Evolutionary conservation across 768 basidiomycete species (phyloP).

Genomic region (Hypholoma fasciculare): DNA sequence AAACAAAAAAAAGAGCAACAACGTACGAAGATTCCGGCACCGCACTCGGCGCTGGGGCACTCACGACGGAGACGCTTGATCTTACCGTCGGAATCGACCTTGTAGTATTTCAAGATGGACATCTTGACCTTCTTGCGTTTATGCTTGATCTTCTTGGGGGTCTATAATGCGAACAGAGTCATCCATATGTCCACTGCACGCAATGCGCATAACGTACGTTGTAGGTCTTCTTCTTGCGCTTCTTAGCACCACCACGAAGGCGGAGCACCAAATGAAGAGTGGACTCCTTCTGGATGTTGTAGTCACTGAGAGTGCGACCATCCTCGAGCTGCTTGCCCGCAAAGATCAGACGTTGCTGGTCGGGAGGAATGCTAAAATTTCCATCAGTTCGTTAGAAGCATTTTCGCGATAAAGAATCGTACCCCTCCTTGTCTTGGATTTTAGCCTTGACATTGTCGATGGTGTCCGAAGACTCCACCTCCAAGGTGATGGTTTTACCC

Average conservation of each 20-base stretch:
- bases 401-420: slow-evolving; percentile 18
- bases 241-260: slow-evolving; percentile 99
- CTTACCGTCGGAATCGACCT: slow-evolving; percentile 99
- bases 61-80: slow-evolving; percentile 99
- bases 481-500: slow-evolving; percentile 98
- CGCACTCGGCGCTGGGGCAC: slow-evolving; percentile 84
- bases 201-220: slow-evolving; percentile 54
- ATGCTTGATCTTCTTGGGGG: slow-evolving; percentile 99
- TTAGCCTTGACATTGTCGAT: slow-evolving; percentile 98
- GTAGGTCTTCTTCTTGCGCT: slow-evolving; percentile 99
- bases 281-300: slow-evolving; percentile 99
- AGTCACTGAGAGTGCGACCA: slow-evolving; percentile 92
- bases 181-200: not conserved
- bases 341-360: slow-evolving; percentile 98
- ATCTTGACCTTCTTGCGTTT: slow-evolving; percentile 99
- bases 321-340: slow-evolving; percentile 99
- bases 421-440: slow-evolving; percentile 98
- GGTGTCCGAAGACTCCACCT: slow-evolving; percentile 96
- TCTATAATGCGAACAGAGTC: slow-evolving; percentile 42
- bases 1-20: not conserved
- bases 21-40: slow-evolving; percentile 83
- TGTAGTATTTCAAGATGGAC: slow-evolving; percentile 99
- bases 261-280: slow-evolving; percentile 97
- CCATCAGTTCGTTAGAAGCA: slow-evolving; percentile 7
- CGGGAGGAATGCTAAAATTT: slow-evolving; percentile 72